These are phyloP conservation scores for Chlorella ohadii DNA, from an alignment of 139 green algal genomes.

Conservation along the genomic window DNA sequence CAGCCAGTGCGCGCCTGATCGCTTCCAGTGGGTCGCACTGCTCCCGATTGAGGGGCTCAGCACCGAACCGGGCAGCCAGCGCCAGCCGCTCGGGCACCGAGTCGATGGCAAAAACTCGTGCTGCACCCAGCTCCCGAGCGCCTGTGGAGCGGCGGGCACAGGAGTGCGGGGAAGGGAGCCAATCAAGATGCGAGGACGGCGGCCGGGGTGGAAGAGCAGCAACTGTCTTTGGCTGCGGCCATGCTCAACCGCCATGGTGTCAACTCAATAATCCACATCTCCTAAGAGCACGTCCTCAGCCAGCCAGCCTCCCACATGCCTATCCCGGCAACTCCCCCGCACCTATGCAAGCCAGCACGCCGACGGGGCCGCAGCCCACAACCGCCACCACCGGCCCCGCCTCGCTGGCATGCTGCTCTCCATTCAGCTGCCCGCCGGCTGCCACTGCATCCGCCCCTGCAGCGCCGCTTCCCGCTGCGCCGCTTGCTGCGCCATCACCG, in stretches of 20 bases:
- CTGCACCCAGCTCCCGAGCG: background rate
- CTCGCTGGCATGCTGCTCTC: background rate
- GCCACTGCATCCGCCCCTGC: background rate
- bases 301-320: no score
- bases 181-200: no score
- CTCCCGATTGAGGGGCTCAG: slow-evolving; percentile 40
- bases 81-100: slow-evolving; percentile 63
- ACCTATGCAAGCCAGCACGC: slow-evolving; percentile 67
- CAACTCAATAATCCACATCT: no score
- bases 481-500: background rate
- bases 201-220: no score
- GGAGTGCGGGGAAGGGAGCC: no score
- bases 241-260: no score
- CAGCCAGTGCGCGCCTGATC: no score
- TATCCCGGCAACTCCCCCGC: no score
- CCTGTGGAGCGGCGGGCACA: background rate
- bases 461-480: background rate
- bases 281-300: no score
- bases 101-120: slow-evolving; percentile 66
- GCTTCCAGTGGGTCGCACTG: background rate
- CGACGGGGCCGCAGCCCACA: slow-evolving; percentile 78
- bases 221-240: no score
- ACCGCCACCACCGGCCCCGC: slow-evolving; percentile 58
- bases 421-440: background rate
- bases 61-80: slow-evolving; percentile 57